A percentile compares a stretch with the other conserved stretches of the same genome.
Evolutionary conservation across 2,329 filamentous ascomycete genomes (phyloP).

Genomic region (Nothomitra cinnamomea): DNA sequence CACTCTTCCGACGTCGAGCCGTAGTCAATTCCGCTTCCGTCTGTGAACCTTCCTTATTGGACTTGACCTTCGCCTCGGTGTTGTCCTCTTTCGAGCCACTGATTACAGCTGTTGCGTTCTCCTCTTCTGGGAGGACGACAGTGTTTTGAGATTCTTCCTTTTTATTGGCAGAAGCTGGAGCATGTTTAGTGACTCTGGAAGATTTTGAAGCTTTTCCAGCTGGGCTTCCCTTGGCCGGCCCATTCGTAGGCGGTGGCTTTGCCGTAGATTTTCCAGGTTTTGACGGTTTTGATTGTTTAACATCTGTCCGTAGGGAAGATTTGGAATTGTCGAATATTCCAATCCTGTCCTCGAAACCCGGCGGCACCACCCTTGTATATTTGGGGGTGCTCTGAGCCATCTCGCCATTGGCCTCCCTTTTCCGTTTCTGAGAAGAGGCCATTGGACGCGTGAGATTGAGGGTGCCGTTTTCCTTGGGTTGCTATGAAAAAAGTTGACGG

Average conservation of each 20-base stretch:
- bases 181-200: too few species aligned
- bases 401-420: neutral
- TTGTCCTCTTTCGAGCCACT: too few species aligned
- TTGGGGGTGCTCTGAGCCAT: neutral
- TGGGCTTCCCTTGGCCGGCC: neutral
- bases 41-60: too few species aligned
- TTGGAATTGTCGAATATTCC: neutral
- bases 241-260: neutral
- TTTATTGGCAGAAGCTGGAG: too few species aligned
- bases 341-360: neutral
- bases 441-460: neutral
- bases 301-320: neutral
- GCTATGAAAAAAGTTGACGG: constrained; percentile 1
- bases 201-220: too few species aligned
- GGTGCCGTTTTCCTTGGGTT: neutral
- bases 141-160: too few species aligned
- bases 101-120: too few species aligned
- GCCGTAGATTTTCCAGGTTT: neutral
- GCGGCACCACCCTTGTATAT: neutral
- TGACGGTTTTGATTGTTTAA: neutral
- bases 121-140: too few species aligned
- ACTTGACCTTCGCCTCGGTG: too few species aligned
- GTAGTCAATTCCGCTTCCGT: too few species aligned
- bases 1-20: too few species aligned
- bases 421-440: neutral